Percentiles rank a stretch among this genome's conserved stretches.
Evolutionary conservation across 331 rosid species (phyloP).

Genomic region (Pyrus hybrid): DNA sequence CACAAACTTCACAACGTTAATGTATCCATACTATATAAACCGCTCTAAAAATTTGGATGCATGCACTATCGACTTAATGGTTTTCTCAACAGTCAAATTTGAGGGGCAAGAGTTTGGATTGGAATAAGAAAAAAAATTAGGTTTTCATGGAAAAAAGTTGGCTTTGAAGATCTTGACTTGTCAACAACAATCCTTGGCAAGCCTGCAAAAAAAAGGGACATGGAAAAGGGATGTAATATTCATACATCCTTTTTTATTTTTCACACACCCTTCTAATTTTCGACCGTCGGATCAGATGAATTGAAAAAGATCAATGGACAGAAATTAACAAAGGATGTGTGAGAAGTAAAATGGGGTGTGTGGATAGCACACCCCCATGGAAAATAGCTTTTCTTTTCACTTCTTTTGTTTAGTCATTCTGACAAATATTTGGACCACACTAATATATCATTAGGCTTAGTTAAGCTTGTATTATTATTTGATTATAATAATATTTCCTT

Average conservation of each 20-base stretch:
- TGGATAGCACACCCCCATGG: too few species aligned
- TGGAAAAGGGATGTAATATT: too few species aligned
- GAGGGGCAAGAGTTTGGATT: background rate
- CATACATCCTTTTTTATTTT: too few species aligned
- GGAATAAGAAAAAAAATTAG: background rate
- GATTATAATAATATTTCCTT: background rate
- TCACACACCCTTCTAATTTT: too few species aligned
- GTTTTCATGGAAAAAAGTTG: constrained; percentile 9
- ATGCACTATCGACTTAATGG: background rate
- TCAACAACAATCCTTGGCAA: background rate
- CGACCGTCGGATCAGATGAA: too few species aligned
- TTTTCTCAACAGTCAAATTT: background rate
- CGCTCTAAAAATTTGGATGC: background rate
- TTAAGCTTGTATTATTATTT: constrained; percentile 10
- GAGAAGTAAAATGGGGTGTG: too few species aligned
- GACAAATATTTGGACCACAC: constrained; percentile 2
- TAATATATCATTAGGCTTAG: background rate
- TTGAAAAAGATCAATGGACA: too few species aligned
- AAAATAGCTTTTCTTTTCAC: background rate
- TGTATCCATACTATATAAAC: background rate
- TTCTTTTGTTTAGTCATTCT: background rate
- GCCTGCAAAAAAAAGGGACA: constrained; percentile 1
- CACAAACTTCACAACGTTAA: too few species aligned
- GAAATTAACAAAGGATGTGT: too few species aligned
- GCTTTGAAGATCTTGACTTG: constrained; percentile 15